Percentiles rank a stretch among this genome's conserved stretches.
Conservation (phyloP, 768 basidiomycete species). For the Serendipita sp. region DNA sequence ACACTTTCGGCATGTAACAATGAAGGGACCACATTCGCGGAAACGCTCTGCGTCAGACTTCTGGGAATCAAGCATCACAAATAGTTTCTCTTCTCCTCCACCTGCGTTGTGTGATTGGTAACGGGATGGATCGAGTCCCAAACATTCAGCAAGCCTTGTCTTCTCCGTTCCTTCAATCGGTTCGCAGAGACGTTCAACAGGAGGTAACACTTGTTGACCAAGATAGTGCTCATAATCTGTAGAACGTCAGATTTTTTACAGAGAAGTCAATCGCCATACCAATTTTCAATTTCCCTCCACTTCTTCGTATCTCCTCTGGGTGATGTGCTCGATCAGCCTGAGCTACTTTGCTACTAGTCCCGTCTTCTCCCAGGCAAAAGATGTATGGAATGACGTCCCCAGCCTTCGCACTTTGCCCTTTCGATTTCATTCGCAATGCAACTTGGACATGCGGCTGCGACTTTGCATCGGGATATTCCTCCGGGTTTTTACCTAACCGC, state of each 20-base stretch:
- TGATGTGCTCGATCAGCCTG: slow-evolving; percentile 88
- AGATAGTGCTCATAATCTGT: slow-evolving; percentile 87
- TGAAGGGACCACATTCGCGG: slow-evolving; percentile 54
- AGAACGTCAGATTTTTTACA: slow-evolving; percentile 5
- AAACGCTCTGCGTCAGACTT: slow-evolving; percentile 79
- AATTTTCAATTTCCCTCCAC: slow-evolving; percentile 49
- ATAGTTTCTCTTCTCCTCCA: slow-evolving; percentile 43
- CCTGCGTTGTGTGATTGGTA: slow-evolving; percentile 29
- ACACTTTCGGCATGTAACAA: slow-evolving; percentile 66
- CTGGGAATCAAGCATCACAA: slow-evolving; percentile 76
- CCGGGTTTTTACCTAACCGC: slow-evolving; percentile 92
- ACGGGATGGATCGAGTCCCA: slow-evolving; percentile 53
- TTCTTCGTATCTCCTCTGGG: slow-evolving; percentile 77
- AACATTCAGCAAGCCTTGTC: slow-evolving; percentile 81
- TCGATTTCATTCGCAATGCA: slow-evolving; percentile 75
- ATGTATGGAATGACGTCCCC: slow-evolving; percentile 96
- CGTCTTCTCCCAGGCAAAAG: slow-evolving; percentile 66
- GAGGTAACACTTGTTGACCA: slow-evolving; percentile 81
- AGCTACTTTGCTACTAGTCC: slow-evolving; percentile 49
- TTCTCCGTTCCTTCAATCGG: slow-evolving; percentile 93
- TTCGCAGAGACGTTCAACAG: slow-evolving; percentile 88
- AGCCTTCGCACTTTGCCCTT: slow-evolving; percentile 58
- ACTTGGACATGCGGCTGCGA: slow-evolving; percentile 95
- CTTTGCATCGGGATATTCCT: slow-evolving; percentile 94
- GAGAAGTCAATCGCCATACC: slow-evolving; percentile 30